Base-by-base conservation (phyloP, 495 filamentous ascomycete genomes). In the Hypoxylon rickii region DNA sequence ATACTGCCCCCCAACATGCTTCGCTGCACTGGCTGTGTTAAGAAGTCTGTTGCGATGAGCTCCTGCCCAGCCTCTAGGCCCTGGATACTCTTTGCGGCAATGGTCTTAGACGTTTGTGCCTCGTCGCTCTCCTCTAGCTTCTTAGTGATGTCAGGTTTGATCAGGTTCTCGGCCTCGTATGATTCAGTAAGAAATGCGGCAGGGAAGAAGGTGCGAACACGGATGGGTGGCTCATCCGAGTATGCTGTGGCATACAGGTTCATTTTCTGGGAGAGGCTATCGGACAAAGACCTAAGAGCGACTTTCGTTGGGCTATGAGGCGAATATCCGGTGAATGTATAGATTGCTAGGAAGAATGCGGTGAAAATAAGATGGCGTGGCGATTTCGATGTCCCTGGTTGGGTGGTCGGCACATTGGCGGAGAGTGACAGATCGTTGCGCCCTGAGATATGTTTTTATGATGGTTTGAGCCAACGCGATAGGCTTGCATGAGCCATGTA, bases 291-390 rank as follows among this genome's bases (percentile, higher is more conserved):
- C 46, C 88, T 85, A 36, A 96, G 80, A 7, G 91, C 91, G n/a
- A 86, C 80, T 69, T 96, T 96, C 7, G 85, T 74, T 10, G 90
- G 88, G 1, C 84, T 76, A 65, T 96, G 96, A 1, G 86, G 78
- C 1, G 76, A 73, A 63, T 93, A 95, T n/a, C 90, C 91, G 7
- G 85, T 81, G 40, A 94, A 68, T 18, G 84, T 76, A 52, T 81
- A 79, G 65, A 94, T 89, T 1, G 86, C 84, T 15, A 84, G 68
- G 7, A 83, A 79, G 1, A 87, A 89, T 22, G 81, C 83, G 1
- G 89, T 94, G 60, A 95, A 90, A 55, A 96, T 83, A 44, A 96
- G 74, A 59, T 96, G 91, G 22, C 86, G 72, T 0, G 69, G 49
- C 2, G 80, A 73, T 10, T 71, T 67, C 48, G 68, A 13, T 4